Conservation (phyloP, 805 yeast species). For the Huiozyma sinensis region DNA sequence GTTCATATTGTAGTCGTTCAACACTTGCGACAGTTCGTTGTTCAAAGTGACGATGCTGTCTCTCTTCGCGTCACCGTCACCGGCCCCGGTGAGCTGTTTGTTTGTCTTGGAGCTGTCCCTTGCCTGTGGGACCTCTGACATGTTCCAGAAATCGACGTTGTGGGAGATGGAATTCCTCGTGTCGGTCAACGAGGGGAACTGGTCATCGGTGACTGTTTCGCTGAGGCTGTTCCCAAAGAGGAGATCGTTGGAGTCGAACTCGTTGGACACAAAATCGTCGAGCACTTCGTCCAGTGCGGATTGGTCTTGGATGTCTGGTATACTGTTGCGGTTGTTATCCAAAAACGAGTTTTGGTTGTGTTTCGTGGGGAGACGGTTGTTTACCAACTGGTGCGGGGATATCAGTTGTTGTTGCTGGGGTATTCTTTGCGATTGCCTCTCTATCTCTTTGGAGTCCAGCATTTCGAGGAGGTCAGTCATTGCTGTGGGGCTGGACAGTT, state of each 20-base stretch:
- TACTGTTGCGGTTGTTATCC: neutral
- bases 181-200: slow-evolving; percentile 8
- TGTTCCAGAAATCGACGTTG: slow-evolving; percentile 22
- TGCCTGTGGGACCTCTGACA: slow-evolving; percentile 3
- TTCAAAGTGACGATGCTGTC: slow-evolving; percentile 6
- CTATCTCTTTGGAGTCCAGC: slow-evolving; percentile 12
- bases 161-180: slow-evolving; percentile 23
- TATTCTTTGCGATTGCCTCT: slow-evolving; percentile 1
- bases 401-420: neutral
- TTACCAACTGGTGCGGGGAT: slow-evolving; percentile 1
- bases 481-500: slow-evolving; percentile 13
- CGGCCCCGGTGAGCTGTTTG: neutral
- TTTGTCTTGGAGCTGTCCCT: neutral
- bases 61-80: neutral
- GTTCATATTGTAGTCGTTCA: slow-evolving; percentile 21
- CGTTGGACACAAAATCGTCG: slow-evolving; percentile 1
- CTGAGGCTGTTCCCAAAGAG: slow-evolving; percentile 3
- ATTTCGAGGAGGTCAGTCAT: slow-evolving; percentile 21
- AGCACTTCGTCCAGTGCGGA: neutral
- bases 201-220: slow-evolving; percentile 9
- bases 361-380: neutral
- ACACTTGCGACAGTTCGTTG: slow-evolving; percentile 16
- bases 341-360: neutral
- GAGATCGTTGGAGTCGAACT: neutral
- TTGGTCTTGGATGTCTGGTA: too few species aligned